A percentile compares a stretch with the other conserved stretches of the same genome.
Conservation (phyloP, 805 yeast genomes). For the Spathaspora arborariae region DNA sequence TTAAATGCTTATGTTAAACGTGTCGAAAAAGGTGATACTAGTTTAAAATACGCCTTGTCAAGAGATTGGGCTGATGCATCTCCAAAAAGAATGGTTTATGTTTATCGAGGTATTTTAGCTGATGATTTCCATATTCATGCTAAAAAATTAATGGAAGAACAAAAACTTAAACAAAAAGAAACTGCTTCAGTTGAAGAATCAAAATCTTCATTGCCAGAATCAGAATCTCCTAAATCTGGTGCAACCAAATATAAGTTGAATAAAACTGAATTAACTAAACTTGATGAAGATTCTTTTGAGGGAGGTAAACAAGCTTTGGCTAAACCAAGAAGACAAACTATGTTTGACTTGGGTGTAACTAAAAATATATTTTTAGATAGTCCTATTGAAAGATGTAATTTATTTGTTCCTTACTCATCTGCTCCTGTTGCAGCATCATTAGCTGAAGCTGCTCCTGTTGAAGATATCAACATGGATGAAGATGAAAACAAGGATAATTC, state of each 20-base stretch:
- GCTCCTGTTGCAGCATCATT: constrained; percentile 78
- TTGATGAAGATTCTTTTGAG: constrained; percentile 26
- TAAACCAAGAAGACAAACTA: constrained; percentile 49
- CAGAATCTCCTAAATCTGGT: constrained; percentile 8
- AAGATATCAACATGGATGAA: neutral
- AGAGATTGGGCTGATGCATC: constrained; percentile 92
- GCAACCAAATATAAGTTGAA: neutral
- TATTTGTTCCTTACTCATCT: constrained; percentile 63
- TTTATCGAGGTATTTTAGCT: constrained; percentile 73
- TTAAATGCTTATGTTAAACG: constrained; percentile 81
- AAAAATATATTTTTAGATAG: constrained; percentile 35
- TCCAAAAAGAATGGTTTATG: constrained; percentile 86
- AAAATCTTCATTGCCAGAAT: constrained; percentile 8
- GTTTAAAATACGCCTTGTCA: constrained; percentile 67
- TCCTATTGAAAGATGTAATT: constrained; percentile 36
- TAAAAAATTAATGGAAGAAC: constrained; percentile 55
- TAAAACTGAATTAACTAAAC: constrained; percentile 1
- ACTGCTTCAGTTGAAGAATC: neutral
- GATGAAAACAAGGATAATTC: constrained; percentile 18
- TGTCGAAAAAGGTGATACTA: constrained; percentile 77
- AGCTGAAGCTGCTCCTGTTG: constrained; percentile 22
- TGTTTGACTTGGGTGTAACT: constrained; percentile 47
- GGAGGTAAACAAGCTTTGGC: constrained; percentile 30
- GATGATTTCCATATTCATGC: constrained; percentile 75
- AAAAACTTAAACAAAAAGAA: constrained; percentile 25